Evolutionary conservation across 106 monocot genomes (phyloP), one percentile per base, ranked within the genome.

Genomic region (Allium cepa): DNA sequence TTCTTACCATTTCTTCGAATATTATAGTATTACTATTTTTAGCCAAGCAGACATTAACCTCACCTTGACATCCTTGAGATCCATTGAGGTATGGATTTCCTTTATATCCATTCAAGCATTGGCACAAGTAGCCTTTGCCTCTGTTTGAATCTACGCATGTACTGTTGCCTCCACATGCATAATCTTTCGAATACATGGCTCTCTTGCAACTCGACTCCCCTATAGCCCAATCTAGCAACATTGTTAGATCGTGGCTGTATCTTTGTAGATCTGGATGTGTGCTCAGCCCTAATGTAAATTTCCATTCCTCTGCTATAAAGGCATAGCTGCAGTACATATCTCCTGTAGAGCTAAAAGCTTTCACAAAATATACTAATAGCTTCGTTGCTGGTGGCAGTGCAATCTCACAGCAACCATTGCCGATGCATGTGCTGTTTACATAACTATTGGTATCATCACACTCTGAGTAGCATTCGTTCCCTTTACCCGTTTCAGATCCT

Each of bases 301-400:
- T 28, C 61, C 61, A 61, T 61, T 61, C 61, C 6, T 61, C 61
- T 28, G 61, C 61, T 28, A 28, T 61, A 61, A 61, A 61, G 11
- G 61, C 61, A 61, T 61, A 45, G 61, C 61, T 28, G 61, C 61
- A 61, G 45, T 26, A 12, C 53, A 8, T 55, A 27, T 17, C 13
- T 11, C 22, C 61, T 7, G 8, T 36, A 1, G 14, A 8, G 7
- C 59, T 59, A 61, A 28, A 61, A 9, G 27, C 12, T 61, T 61
- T 61, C 26, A 45, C 61, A 13, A 12, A 27, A 36, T 26, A 61
- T 11, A 8, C 5, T 28, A 61, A 4, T 10, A 28, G 14, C 26
- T 61, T 61, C 27, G 10, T 61, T 61, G 13, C 61, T 0, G 61
- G 61, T 28, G 61, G 61, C 3, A 61, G 11, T 0, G 26, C 26